Evolutionary conservation across 768 basidiomycete genomes (phyloP), one percentile per base, ranked within the genome.

Genomic region (Agrocybe chaxingu): DNA sequence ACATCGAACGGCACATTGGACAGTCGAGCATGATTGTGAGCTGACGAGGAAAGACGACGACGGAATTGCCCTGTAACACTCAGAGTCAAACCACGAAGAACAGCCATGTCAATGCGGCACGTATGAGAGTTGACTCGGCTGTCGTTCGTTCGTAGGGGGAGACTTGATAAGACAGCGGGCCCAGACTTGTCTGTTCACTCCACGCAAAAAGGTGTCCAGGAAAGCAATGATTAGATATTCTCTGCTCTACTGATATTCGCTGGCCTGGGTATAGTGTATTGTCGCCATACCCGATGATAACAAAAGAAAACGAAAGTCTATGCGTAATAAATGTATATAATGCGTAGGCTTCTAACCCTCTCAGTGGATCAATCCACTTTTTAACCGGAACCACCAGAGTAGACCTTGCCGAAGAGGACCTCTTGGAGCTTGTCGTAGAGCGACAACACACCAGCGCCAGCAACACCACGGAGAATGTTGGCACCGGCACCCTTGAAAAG

Each of bases 401-500:
- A 98, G 73, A 98, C 95, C 83, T 96, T 97, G 85, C 95, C 94
- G 76, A 98, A 98, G 81, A 95, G 73, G 62, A 92, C 71, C 70
- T 92, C 80, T 73, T 98, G 96, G 66, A 97, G 85, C 79, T 98
- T 96, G 85, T 98, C 97, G 77, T 98, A 98, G 55, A 98, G 78
- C 46, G 97, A 98, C 68, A 99, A 75, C 63, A 98, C 97, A 92
- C 96, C 96, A 71, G 96, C 96, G 79, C 97, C 97, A 69, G 97
- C 96, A 68, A 99, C 93, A 83, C 96, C 96, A 85, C 96, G 95
- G 64, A 98, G 92, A 58, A 92, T 87, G 73, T 87, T 87, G 64
- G 78, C 92, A 83, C 90, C 95, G 66, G 94, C 95, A 80, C 96
- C 95, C 87, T 98, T 97, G 88, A 98, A 98, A 67, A 98, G 82